Evolutionary conservation across 164 flowering plant genomes (phyloP), one percentile per base, ranked within the genome.

Genomic region (Tetrastigma voinierianum): DNA sequence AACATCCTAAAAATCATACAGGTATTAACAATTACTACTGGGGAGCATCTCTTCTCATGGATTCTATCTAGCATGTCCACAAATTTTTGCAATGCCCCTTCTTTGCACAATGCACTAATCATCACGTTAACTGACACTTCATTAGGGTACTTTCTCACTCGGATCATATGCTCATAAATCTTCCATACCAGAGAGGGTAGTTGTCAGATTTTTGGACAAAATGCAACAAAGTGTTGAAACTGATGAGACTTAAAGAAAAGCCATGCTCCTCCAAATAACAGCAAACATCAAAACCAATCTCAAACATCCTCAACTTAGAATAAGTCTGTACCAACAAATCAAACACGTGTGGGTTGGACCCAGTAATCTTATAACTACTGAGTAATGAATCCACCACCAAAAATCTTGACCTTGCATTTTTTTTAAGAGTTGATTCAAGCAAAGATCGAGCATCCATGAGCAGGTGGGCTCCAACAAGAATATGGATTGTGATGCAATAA

Each of bases 251-350:
- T 61, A 83, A 64, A 59, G 71, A 71, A 62, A 87, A 81, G 46
- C 96, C 91, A 57, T 70, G 77, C 63, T 80, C 78, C 59, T 78
- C 87, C 77, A 94, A 81, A 46, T 70, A 74, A 48, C 70, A 46
- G 51, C 87, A 86, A 32, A 78, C 86, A 20, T 81, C 82, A 40
- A 91, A 81, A 47, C 81, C 90, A 24, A 21, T 10, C 44, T 83
- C 86, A 17, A 80, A 61, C 84, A 87, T 72, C 58, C 97, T 81
- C 82, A 93, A 68, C 67, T 81, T 90, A 0, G 93, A 78, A 79
- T 85, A 94, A 25, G 77, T 71, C 69, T 86, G 93, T 11, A 91
- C 73, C 71, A 94, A 67, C 64, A 88, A 71, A 79, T 94, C 96
- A 75, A 91, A 91, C 61, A 88, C 85, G 46, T 76, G 75, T 0